phyloP scores from a whole-genome alignment of 148 eudicot genomes.

The Drosera capensis region DNA sequence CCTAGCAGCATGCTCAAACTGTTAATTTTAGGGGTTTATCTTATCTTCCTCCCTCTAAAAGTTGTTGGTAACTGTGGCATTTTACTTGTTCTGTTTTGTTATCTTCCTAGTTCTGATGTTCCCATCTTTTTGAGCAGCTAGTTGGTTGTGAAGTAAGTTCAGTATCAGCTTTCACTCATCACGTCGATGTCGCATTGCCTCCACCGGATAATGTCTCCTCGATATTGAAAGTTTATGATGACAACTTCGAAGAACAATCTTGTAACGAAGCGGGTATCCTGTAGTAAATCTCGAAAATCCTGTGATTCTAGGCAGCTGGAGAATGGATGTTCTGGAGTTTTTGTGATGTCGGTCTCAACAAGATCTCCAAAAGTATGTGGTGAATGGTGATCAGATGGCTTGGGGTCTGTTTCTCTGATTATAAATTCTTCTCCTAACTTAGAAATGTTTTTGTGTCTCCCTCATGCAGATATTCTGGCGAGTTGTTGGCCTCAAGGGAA shows the following conservation, averaged over 20 bases:
- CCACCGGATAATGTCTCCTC: constrained; percentile 88
- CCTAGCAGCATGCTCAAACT: no score
- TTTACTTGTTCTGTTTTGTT: no score
- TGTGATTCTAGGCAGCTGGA: constrained; percentile 51
- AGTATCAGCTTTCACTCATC: constrained; percentile 74
- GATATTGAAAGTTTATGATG: constrained; percentile 36
- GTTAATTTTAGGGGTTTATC: no score
- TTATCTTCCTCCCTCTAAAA: no score
- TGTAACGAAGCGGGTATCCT: neutral
- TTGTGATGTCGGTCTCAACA: constrained; percentile 86
- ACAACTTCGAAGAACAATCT: neutral
- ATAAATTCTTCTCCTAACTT: neutral
- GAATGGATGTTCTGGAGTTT: constrained; percentile 88
- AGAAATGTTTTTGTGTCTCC: neutral
- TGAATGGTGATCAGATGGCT: constrained; percentile 6
- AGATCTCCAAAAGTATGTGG: constrained; percentile 83
- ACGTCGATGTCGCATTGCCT: constrained; percentile 62
- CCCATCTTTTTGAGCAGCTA: constrained; percentile 42
- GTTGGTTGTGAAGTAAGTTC: constrained; percentile 69
- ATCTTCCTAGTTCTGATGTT: no score
- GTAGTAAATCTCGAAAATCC: neutral
- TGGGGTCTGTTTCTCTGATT: constrained; percentile 1
- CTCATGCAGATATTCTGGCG: constrained; percentile 62
- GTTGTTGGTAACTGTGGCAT: no score
- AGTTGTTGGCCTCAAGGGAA: constrained; percentile 74